Conservation (phyloP, 2,329 filamentous ascomycete genomes). For the Fusarium sp. region DNA sequence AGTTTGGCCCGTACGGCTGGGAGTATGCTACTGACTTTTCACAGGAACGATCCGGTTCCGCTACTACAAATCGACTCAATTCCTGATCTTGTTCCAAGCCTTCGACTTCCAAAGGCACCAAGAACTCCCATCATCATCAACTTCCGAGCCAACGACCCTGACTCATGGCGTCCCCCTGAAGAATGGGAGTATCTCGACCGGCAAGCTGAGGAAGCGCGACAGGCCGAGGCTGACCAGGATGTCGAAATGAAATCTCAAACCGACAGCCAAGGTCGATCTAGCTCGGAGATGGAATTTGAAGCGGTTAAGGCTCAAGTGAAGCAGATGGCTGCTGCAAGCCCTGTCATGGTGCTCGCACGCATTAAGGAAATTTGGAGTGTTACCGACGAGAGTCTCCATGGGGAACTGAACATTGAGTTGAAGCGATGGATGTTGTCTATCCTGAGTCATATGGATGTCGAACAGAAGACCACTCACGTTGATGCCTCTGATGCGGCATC, state of each 20-base stretch:
- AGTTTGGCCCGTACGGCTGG: not conserved
- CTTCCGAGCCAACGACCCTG: conserved; percentile 51
- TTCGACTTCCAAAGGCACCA: conserved; percentile 7
- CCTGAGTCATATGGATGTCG: conserved; percentile 60
- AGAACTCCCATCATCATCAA: conserved; percentile 34
- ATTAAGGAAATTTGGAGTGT: conserved; percentile 55
- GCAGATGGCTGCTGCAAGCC: conserved; percentile 38
- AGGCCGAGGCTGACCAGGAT: not conserved
- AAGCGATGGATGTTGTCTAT: conserved; percentile 70
- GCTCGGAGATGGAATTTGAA: not conserved
- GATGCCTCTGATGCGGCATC: not conserved
- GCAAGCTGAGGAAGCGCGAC: not conserved
- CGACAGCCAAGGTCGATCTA: not conserved
- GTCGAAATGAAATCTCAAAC: not conserved
- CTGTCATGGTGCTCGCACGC: conserved; percentile 61
- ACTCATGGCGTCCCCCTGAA: conserved; percentile 59
- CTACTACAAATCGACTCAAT: conserved; percentile 35
- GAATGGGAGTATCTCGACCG: conserved; percentile 53
- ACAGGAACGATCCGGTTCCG: conserved; percentile 21
- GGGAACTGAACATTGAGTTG: conserved; percentile 61
- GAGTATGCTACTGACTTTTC: conserved; percentile 1
- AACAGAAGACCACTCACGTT: conserved; percentile 29
- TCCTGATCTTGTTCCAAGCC: conserved; percentile 10
- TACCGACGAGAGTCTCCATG: conserved; percentile 17
- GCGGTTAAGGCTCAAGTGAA: conserved; percentile 28